A percentile compares a stretch with the other conserved stretches of the same genome.
Evolutionary conservation across 345 rosid species (phyloP).

Genomic region (Arabis alpina): DNA sequence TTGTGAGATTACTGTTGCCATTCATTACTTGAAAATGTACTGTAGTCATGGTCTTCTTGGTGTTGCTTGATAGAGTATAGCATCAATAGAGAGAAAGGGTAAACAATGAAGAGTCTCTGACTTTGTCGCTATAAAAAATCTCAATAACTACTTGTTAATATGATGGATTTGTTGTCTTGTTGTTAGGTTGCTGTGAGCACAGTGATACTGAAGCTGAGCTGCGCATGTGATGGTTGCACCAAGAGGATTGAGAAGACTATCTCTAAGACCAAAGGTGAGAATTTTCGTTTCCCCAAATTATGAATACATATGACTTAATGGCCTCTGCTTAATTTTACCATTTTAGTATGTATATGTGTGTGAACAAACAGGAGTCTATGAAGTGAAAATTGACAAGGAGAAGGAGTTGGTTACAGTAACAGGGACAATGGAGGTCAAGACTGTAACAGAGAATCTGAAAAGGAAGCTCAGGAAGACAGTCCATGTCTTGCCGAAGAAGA

Average conservation of each 20-base stretch:
- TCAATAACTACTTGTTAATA: neutral
- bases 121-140: no score
- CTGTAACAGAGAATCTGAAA: slow-evolving; percentile 52
- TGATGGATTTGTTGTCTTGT: neutral
- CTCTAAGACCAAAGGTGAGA: slow-evolving; percentile 61
- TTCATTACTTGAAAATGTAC: neutral
- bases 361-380: slow-evolving; percentile 62
- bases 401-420: slow-evolving; percentile 71
- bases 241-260: slow-evolving; percentile 60
- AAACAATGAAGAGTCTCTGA: no score
- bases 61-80: neutral
- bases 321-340: slow-evolving; percentile 1
- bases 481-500: slow-evolving; percentile 69
- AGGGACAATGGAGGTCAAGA: slow-evolving; percentile 74
- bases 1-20: neutral
- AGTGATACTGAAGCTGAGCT: slow-evolving; percentile 62
- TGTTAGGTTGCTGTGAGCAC: slow-evolving; percentile 56
- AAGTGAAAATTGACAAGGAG: slow-evolving; percentile 50
- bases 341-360: neutral
- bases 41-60: neutral
- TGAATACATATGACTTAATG: neutral
- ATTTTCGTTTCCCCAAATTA: neutral
- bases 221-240: slow-evolving; percentile 80
- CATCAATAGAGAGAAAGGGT: no score
- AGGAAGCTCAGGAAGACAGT: slow-evolving; percentile 63